Base-by-base conservation (phyloP, 2,329 filamentous ascomycete genomes). In the Alternaria arbusti region DNA sequence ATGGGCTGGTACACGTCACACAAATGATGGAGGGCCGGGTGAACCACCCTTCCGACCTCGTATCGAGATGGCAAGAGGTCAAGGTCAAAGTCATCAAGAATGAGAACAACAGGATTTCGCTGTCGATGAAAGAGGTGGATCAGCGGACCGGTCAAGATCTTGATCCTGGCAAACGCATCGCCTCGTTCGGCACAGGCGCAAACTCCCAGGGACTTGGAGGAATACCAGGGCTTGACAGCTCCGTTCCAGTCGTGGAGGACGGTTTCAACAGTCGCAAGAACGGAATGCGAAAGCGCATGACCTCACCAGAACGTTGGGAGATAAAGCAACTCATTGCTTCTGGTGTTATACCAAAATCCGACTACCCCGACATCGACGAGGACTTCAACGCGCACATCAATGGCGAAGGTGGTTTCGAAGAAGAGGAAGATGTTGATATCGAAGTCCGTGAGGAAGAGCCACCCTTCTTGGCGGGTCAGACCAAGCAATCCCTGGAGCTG, bases 41-140 rank as follows among this genome's bases (percentile, higher is more conserved):
- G 45, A 96, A 95, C 68, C 93, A 98, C 77, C 96, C 96, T 0
- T 94, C 93, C 0, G 96, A 99, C 76, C 82, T 99, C 1, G 86
- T 99, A 5, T 87, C 90, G 3, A 87, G 88, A 64, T 92, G 91
- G 6, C 94, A 98, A 77, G 83, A 88, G 1, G 93, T 99, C 57
- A 97, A 96, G 79, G 93, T 98, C 72, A 99, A 99, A 79, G 91
- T 99, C 23, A 85, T 91, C 73, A 97, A 92, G 75, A 90, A 97
- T 57, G 92, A 98, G 74, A 90, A 91, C 5, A 88, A 85, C 57
- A 87, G 92, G 26, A 90, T 98, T 72, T 94, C 94, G 0, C 82
- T 99, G 6, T 97, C 94, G 0, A 97, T 99, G 94, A 97, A 97
- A 76, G 95, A 97, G 65, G 94, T 97, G 15, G 95, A 99, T 71